Evolutionary conservation across 768 basidiomycete species (phyloP).

Genomic region (Roridomyces roridus): DNA sequence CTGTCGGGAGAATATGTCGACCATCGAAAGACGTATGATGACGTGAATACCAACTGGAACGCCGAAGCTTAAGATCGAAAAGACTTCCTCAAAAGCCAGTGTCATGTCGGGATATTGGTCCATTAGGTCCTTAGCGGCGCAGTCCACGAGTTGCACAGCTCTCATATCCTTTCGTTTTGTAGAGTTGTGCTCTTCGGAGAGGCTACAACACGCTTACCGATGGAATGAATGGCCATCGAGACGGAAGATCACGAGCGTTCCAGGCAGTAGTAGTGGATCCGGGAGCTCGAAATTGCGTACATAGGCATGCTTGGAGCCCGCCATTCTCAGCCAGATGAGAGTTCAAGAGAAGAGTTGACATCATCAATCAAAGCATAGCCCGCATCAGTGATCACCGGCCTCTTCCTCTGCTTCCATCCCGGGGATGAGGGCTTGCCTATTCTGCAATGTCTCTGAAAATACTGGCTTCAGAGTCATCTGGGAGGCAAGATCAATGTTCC

Average conservation of each 20-base stretch:
- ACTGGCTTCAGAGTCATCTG: conserved; percentile 56
- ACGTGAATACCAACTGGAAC: conserved; percentile 87
- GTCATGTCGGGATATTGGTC: conserved; percentile 82
- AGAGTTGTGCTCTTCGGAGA: conserved; percentile 85
- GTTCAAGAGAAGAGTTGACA: conserved; percentile 83
- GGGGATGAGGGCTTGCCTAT: conserved; percentile 54
- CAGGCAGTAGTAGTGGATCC: conserved; percentile 83
- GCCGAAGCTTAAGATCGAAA: conserved; percentile 42
- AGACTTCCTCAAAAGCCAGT: conserved; percentile 92
- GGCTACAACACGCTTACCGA: conserved; percentile 69
- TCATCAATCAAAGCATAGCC: conserved; percentile 36
- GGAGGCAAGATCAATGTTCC: conserved; percentile 42
- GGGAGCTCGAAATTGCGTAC: conserved; percentile 90
- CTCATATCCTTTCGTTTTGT: conserved; percentile 90
- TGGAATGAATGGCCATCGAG: conserved; percentile 96
- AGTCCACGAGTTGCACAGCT: conserved; percentile 91
- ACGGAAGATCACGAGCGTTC: conserved; percentile 83
- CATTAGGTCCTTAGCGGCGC: conserved; percentile 84
- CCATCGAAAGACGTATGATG: conserved; percentile 91
- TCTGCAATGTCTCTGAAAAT: conserved; percentile 49
- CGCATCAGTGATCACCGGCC: too few species aligned
- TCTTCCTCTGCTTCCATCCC: not conserved
- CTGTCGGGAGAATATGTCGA: conserved; percentile 73
- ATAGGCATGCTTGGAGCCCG: conserved; percentile 91
- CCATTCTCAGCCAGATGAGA: conserved; percentile 83